Evolutionary conservation across 148 eudicot species (phyloP), one percentile per base, ranked within the genome.

Genomic region (Drosera capensis): DNA sequence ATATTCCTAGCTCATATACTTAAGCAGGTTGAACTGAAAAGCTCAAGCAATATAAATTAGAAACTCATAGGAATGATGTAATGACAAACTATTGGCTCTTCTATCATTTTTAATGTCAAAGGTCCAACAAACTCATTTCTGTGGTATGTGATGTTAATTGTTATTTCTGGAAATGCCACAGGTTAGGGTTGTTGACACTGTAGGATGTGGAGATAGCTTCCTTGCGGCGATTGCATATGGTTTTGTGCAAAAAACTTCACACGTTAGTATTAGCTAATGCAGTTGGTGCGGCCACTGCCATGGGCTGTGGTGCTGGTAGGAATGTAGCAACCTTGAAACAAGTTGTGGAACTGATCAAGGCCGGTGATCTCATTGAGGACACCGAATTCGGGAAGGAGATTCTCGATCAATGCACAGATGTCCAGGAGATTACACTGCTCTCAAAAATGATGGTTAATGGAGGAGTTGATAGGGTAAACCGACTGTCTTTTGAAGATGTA

Each of bases 211-310:
- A 49, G 99, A 90, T 71, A 90, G 99, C 72, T 90, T 75, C 40
- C 93, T 84, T 48, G 94, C 95, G 34, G 99, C 95, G 20, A 72
- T 76, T 40, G 99, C 88, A 29, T 85, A 70, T 57, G 99, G 95
- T 48, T 90, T 71, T 22, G 82, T 90, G 57, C 88, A 74, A 59
- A 63, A 58, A 40, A 26, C 80, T 77, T 26, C 57, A 71, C 49
- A 77, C 85, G 48, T 63, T 84, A 47, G 64, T 94, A 26, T 54
- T 85, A 23, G 95, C 99, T 31, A 90, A 90, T 68, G 99, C 88
- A 37, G 99, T 85, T 35, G 99, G 99, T 40, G 95, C 93, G 40
- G 95, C 99, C 42, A 90, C 99, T n/a, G 99, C 99, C 43, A 84
- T 58, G 75, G 99, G 99, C 31, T 75, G 78, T 54, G 95, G 99